Evolutionary conservation across 2,329 filamentous ascomycete genomes (phyloP).

Genomic region (Fusarium keratoplasticum): DNA sequence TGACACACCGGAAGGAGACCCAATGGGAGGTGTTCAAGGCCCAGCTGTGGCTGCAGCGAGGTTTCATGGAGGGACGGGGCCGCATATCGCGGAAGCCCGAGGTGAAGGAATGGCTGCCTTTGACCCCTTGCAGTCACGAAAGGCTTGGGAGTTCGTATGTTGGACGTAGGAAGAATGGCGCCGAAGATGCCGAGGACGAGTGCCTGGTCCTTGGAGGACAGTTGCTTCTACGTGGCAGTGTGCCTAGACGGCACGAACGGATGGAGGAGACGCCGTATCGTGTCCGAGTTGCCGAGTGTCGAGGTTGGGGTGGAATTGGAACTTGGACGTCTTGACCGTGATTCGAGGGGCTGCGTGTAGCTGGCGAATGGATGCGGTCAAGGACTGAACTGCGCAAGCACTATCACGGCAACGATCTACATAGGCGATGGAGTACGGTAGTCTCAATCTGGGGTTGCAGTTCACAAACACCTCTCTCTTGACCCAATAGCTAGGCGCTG

Average conservation of each 20-base stretch:
- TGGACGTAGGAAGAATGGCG: not conserved
- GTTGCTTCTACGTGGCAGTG: not conserved
- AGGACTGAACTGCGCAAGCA: not conserved
- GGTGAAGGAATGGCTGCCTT: not conserved
- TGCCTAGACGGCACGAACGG: not conserved
- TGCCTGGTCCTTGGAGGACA: not conserved
- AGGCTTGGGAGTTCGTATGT: conserved; percentile 2
- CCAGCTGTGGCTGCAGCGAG: not conserved
- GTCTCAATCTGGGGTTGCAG: not conserved
- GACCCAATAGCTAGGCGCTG: not conserved
- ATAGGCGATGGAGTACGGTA: not conserved
- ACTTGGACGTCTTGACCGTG: not conserved
- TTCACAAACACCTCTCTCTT: not conserved
- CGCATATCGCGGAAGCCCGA: conserved; percentile 6
- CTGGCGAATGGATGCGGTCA: not conserved
- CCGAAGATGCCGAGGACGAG: not conserved
- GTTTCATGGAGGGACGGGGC: conserved; percentile 9
- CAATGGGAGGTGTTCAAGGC: not conserved
- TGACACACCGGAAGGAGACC: conserved; percentile 6
- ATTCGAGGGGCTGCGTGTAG: not conserved
- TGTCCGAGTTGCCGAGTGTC: not conserved
- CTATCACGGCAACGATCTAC: not conserved
- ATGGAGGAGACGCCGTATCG: not conserved
- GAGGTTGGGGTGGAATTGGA: not conserved
- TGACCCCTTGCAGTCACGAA: not conserved